phyloP scores from a whole-genome alignment of 2,329 filamentous ascomycete species.

The Botrytis pseudocinerea region DNA sequence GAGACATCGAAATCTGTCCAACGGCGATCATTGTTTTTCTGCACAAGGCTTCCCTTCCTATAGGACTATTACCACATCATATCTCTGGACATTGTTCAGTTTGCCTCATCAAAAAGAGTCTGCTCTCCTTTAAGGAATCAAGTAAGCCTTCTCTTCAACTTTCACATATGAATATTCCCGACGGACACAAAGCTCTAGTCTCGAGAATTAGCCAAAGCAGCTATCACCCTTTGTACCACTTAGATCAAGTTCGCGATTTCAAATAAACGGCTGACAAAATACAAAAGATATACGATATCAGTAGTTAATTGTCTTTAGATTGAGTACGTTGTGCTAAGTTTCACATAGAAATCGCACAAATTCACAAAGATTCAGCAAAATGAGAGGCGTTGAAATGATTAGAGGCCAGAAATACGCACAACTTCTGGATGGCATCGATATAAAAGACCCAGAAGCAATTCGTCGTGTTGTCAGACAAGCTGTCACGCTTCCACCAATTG shows the following conservation, averaged over 20 bases:
- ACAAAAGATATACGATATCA: background rate
- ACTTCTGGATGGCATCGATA: background rate
- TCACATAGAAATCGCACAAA: background rate
- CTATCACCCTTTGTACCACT: background rate
- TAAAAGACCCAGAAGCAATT: background rate
- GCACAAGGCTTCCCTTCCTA: background rate
- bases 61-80: accelerated
- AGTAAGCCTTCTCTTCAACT: background rate
- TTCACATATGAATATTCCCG: background rate
- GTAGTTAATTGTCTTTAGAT: background rate
- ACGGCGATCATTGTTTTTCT: background rate
- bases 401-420: background rate
- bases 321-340: background rate
- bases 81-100: too few species aligned
- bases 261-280: background rate
- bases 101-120: accelerated
- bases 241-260: accelerated
- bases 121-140: background rate
- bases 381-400: background rate
- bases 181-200: background rate
- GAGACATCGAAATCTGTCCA: background rate
- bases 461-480: background rate
- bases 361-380: background rate
- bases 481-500: background rate
- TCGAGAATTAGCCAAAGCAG: background rate